Percentiles rank a stretch among this genome's conserved stretches.
These are phyloP conservation scores for Aspergillus sclerotiicarbonarius DNA, from an alignment of 495 filamentous ascomycete genomes.

Conservation along the genomic window DNA sequence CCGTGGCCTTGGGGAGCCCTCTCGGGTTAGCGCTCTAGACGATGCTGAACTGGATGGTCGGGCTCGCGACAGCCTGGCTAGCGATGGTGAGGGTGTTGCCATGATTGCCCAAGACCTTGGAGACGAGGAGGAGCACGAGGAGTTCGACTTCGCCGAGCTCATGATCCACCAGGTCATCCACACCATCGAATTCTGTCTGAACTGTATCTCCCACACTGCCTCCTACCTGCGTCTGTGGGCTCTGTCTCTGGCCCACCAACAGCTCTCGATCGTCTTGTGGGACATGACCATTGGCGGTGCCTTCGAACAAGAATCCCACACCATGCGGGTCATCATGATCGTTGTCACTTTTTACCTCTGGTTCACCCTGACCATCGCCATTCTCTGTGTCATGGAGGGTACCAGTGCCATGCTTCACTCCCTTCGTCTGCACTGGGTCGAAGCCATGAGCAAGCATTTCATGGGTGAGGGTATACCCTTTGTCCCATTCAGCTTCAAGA, in stretches of 20 bases:
- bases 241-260: constrained; percentile 93
- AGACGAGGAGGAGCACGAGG: constrained; percentile 74
- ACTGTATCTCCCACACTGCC: constrained; percentile 97
- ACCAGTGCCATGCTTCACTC: constrained; percentile 91
- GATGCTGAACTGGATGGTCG: constrained; percentile 59
- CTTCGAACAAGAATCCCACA: constrained; percentile 59
- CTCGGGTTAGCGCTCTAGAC: constrained; percentile 79
- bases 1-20: constrained; percentile 84
- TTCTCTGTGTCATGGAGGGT: constrained; percentile 79
- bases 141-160: constrained; percentile 92
- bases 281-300: constrained; percentile 84
- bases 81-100: constrained; percentile 82
- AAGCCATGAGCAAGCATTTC: constrained; percentile 99
- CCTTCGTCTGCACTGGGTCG: constrained; percentile 95
- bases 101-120: constrained; percentile 87
- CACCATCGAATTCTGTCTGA: constrained; percentile 98
- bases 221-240: constrained; percentile 99
- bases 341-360: constrained; percentile 80
- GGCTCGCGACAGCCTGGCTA: constrained; percentile 65
- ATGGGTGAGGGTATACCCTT: constrained; percentile 92
- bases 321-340: constrained; percentile 71
- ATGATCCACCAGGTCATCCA: constrained; percentile 99
- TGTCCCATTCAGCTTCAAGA: constrained; percentile 87
- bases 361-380: constrained; percentile 79
- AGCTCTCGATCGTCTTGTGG: constrained; percentile 95